Percentiles rank a stretch among this genome's conserved stretches.
Conservation (phyloP, 129 eudicot genomes). For the Escallonia herrerae region DNA sequence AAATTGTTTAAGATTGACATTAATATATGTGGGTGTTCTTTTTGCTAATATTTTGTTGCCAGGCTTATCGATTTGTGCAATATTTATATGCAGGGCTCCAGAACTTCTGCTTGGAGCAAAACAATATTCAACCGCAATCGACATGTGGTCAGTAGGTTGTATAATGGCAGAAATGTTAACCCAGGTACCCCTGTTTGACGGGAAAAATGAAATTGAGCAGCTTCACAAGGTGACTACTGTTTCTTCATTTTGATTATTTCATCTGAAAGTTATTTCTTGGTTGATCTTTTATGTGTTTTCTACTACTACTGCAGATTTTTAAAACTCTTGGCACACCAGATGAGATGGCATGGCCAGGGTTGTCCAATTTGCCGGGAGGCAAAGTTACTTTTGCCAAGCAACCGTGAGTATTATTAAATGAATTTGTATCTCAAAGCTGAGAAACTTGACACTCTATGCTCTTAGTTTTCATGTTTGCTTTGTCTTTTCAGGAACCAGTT, state of each 20-base stretch:
- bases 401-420: conserved; percentile 24
- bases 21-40: not conserved
- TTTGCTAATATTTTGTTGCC: not conserved
- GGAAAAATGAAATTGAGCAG: conserved; percentile 50
- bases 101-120: conserved; percentile 73
- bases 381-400: conserved; percentile 45
- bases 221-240: conserved; percentile 39
- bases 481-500: conserved; percentile 25
- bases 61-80: conserved; percentile 1
- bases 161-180: conserved; percentile 73
- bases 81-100: conserved; percentile 50
- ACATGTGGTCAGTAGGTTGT: conserved; percentile 91
- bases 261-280: not conserved
- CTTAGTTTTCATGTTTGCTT: conserved; percentile 10
- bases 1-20: no score
- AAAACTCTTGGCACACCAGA: conserved; percentile 67
- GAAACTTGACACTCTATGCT: conserved; percentile 5
- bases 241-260: not conserved
- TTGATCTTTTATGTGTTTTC: conserved; percentile 1
- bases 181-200: conserved; percentile 56
- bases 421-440: conserved; percentile 9
- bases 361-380: conserved; percentile 44
- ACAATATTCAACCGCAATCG: conserved; percentile 64
- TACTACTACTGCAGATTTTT: conserved; percentile 38
- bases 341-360: conserved; percentile 70